Base-by-base conservation (phyloP, 805 yeast species). In the Kazachstania martiniae region DNA sequence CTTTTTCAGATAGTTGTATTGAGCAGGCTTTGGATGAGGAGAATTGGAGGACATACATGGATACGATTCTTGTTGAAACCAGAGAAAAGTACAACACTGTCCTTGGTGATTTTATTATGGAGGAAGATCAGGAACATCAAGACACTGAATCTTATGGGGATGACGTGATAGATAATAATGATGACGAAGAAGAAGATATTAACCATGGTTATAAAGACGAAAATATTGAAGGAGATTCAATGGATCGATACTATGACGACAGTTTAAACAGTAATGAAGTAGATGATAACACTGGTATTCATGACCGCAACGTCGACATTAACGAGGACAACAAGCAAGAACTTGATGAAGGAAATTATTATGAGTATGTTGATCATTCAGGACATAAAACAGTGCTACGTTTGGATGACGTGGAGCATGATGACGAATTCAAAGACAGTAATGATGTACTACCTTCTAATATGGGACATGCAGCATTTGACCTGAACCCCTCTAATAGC, bases 41-140 rank as follows among this genome's bases (percentile, higher is more conserved):
- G 8, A 28, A 67, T 12, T 87, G 96, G 96, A 74, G 73, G 34
- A 66, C 72, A 25, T 89, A 87, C 55, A 94, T 85, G 17, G 76
- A 77, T 37, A 77, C 80, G 37, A 79, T 85, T 1, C 65, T 89
- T 40, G 82, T 81, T 39, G 94, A 83, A 49, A 86, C 94, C 2
- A 70, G 98, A 42, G 93, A 86, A 51, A 87, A 86, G 59, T 91
- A 91, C 58, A 89, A 89, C 57, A 86, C 95, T 5, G 81, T 89
- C 18, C 65, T 89, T 28, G 97, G 98, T 17, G 93, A 89, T 14
- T 53, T 53, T 23, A 49, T 47, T 4, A 70, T 64, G n/a, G 74
- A 67, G 7, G 47, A 44, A 32, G 49, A 43, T 24, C 44, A 39
- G 5, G 51, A 43, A 8, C 22, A 27, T 12, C 39, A 38, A 17